phyloP scores from a whole-genome alignment of 306 rosid species.

The Leucaena leucocephala region DNA sequence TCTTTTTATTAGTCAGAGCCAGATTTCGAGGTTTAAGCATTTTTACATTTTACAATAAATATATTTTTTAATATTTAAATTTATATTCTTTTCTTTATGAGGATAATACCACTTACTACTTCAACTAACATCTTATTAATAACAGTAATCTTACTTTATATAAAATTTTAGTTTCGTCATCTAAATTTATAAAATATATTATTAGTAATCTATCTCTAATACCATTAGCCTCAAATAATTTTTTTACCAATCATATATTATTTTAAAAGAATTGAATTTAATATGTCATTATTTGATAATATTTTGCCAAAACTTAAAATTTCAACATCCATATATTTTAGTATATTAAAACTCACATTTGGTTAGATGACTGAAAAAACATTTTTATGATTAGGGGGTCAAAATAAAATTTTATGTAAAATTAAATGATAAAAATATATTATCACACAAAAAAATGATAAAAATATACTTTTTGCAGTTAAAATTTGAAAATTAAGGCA shows the following conservation, averaged over 20 bases:
- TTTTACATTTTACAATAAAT: no score
- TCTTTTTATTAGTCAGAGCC: no score
- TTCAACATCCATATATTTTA: neutral
- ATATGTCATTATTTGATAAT: neutral
- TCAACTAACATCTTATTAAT: no score
- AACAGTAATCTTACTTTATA: neutral
- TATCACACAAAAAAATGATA: no score
- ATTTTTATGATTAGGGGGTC: no score
- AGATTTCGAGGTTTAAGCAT: no score
- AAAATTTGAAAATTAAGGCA: neutral
- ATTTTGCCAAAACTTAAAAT: neutral
- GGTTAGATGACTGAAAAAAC: neutral
- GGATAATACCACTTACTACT: no score
- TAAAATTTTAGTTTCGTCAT: neutral
- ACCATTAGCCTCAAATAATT: neutral
- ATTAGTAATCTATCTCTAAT: neutral
- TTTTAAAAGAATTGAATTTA: neutral
- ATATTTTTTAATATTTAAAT: no score
- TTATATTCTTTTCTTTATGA: no score
- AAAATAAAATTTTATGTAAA: no score
- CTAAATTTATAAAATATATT: neutral
- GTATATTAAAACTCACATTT: neutral
- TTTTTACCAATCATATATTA: neutral
- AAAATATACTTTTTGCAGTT: neutral
- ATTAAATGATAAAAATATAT: no score